A percentile compares a stretch with the other conserved stretches of the same genome.
phyloP scores from a whole-genome alignment of 441 rosid genomes.

The Populus tomentosa region DNA sequence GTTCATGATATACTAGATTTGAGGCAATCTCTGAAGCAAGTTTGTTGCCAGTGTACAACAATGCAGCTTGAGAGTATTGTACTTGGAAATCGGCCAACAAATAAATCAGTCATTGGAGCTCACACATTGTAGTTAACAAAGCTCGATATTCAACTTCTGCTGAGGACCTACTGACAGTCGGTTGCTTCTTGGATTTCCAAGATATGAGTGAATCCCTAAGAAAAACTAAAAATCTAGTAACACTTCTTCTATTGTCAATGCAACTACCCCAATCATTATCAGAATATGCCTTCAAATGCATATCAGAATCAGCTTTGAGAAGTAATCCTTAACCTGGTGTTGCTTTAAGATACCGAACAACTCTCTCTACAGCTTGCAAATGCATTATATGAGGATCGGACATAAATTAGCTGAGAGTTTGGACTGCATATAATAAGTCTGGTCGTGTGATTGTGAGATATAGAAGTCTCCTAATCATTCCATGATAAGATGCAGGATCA shows the following conservation, averaged over 20 bases:
- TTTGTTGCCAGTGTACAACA: background rate
- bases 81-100: background rate
- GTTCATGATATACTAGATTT: no score
- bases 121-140: background rate
- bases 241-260: background rate
- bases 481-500: background rate
- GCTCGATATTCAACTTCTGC: background rate
- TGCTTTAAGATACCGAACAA: no score
- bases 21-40: no score
- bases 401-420: no score
- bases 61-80: background rate
- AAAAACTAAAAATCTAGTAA: background rate
- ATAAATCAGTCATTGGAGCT: background rate
- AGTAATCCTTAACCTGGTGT: background rate
- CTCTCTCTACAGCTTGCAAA: no score
- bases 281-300: background rate
- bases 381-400: no score
- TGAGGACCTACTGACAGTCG: no score
- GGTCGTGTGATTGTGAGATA: background rate
- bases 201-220: background rate
- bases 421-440: no score
- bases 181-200: no score
- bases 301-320: background rate
- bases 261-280: background rate
- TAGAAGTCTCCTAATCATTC: background rate